These are phyloP conservation scores for Fusarium hainanense DNA, from an alignment of 2,329 filamentous ascomycete genomes.

Conservation along the genomic window DNA sequence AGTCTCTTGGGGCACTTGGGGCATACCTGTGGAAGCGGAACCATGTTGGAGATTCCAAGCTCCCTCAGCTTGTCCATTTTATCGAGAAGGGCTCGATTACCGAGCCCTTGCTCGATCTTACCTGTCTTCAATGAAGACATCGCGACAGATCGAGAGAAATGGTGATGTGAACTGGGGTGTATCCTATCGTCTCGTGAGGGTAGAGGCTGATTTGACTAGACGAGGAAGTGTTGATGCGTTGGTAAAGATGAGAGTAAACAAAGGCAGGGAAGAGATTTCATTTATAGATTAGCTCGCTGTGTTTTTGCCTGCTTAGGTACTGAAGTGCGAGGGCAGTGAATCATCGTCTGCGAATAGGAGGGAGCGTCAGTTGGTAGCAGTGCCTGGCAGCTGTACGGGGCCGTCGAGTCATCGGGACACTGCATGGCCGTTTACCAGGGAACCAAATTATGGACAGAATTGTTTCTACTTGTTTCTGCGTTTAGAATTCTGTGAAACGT, in stretches of 20 bases:
- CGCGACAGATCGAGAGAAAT: background rate
- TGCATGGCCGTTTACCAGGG: background rate
- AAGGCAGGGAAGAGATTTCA: background rate
- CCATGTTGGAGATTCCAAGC: too few species aligned
- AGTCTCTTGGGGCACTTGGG: too few species aligned
- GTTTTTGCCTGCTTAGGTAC: background rate
- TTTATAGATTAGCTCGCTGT: background rate
- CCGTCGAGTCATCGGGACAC: background rate
- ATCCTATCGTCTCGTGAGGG: background rate
- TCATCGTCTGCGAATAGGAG: background rate
- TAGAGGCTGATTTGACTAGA: background rate
- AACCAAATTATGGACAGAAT: background rate
- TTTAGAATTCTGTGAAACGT: too few species aligned
- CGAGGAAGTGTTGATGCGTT: background rate
- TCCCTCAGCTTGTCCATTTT: too few species aligned
- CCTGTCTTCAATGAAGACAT: constrained; percentile 20
- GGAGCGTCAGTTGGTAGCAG: constrained; percentile 6
- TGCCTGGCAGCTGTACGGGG: background rate
- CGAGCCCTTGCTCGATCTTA: constrained; percentile 27
- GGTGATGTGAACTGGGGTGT: background rate
- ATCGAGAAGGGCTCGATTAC: background rate
- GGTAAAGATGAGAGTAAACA: background rate
- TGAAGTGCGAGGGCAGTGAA: background rate
- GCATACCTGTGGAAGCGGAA: too few species aligned
- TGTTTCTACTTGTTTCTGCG: too few species aligned